Base-by-base conservation (phyloP, 208 protist genomes). In the Angomonas ambiguus region DNA sequence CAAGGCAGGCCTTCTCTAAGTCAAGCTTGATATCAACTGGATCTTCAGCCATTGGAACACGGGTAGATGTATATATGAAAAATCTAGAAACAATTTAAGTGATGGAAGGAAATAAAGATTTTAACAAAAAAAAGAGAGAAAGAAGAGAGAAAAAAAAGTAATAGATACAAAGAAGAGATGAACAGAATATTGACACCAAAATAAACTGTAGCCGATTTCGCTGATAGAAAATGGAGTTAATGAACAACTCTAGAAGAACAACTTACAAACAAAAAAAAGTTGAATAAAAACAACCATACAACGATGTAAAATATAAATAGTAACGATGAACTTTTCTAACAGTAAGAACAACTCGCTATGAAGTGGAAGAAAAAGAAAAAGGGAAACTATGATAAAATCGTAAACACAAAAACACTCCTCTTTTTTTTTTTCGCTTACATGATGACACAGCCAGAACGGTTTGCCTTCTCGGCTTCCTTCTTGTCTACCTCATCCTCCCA, bases 1-100 rank as follows among this genome's bases (percentile, higher is more conserved):
- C 76, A 55, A 91, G 79, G 72, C 85, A 91, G 49, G 77, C 74
- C 74, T 86, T 85, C 72, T 91, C 85, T 62, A 91, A 75, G 45
- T 79, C 73, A 60, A 88, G 69, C 69, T 91, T 91, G 45, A 91
- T 87, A 72, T 91, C 85, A 34, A 77, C 73, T 32, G 77, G 74
- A 38, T 91, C 85, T 51, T 85, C 82, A 51, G 71, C 81, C 57
- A 77, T 80, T 56, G 65, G 67, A 27, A 6, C 8, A 18, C 4
- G 2, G 55, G 42, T n/a, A 53, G 24, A 30, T 27, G 25, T 53
- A 51, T 53, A 45, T 48, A 31, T 4, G 20, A 25, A 32, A 32
- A 28, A 34, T 18, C 1, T 24, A 4, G 3, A 18, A n/a, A 24
- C 16, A 51, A 13, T n/a, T 18, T 2, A 27, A 33, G 63, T 45